Base-by-base conservation (phyloP, 345 rosid species). In the Eutrema yunnanense region DNA sequence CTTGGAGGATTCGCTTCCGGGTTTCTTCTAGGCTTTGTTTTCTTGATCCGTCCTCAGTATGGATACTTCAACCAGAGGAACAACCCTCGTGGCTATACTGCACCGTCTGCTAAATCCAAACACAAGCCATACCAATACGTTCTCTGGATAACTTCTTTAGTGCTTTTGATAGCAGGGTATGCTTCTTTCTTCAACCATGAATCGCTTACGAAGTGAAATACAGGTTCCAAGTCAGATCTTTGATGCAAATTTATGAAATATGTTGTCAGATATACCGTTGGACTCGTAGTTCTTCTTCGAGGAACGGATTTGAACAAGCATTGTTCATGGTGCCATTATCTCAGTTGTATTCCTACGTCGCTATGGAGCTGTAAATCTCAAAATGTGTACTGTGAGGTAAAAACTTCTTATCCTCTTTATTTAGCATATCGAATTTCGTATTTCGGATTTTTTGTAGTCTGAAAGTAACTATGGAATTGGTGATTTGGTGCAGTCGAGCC, bases 1-100 rank as follows among this genome's bases (percentile, higher is more conserved):
- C 84, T 92, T 5, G 98, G 99, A 47, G 99, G 99, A 68, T 96
- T 96, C 79, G 36, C 87, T 9, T 77, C 92, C 13, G 99, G 99
- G 36, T 92, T 92, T 78, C 84, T 96, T 69, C 96, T 92, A n/a
- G 99, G 99, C 65, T 96, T 96, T 69, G 85, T 92, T 54, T 80
- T 90, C 76, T 81, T 96, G 56, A 80, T 90, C 13, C 92, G 96
- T 37, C 99, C 98, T 33, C 99, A 92, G 62, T 96, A 86, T 49
- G 98, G 94, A 37, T 96, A 90, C 86, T 80, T 80, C 56, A 86
- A 81, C 79, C 77, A 80, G 62, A 84, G 77, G 27, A 76, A 84
- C n/a, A 76, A 82, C 63, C 89, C 91, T 63, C 86, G 81, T 0
- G 84, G 88, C 43, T 76, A 46, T 34, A 54, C 62, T 54, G 71